Percentiles rank a stretch among this genome's conserved stretches.
phyloP scores from a whole-genome alignment of 2,329 filamentous ascomycete genomes.

The Colletotrichum sp. region DNA sequence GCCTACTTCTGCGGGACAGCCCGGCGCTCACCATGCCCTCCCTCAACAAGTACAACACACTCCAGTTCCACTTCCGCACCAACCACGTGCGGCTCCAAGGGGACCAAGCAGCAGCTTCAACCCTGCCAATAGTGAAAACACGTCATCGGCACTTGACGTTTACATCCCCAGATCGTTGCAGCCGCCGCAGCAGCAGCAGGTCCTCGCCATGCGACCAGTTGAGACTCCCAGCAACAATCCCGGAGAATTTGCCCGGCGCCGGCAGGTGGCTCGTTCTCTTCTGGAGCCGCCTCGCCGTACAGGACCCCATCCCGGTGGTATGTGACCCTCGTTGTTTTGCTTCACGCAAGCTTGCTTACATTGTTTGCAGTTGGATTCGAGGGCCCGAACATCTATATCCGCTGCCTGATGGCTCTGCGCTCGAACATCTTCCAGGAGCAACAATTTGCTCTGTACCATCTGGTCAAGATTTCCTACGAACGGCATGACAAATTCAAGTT shows the following conservation, averaged over 20 bases:
- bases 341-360: background rate
- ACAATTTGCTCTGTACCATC: slow-evolving; percentile 89
- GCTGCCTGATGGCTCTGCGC: slow-evolving; percentile 82
- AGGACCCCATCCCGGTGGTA: slow-evolving; percentile 63
- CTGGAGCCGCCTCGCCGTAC: slow-evolving; percentile 11
- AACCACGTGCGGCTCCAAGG: slow-evolving; percentile 34
- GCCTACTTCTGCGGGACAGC: slow-evolving; percentile 24
- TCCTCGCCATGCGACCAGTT: slow-evolving; percentile 73
- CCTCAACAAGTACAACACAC: slow-evolving; percentile 30
- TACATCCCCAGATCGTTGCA: slow-evolving; percentile 45
- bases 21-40: slow-evolving; percentile 28
- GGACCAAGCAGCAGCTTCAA: slow-evolving; percentile 54
- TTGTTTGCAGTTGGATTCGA: slow-evolving; percentile 60
- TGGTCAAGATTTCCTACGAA: slow-evolving; percentile 95
- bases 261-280: slow-evolving; percentile 44
- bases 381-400: slow-evolving; percentile 89
- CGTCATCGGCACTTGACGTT: slow-evolving; percentile 65
- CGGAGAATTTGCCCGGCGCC: slow-evolving; percentile 66
- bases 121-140: slow-evolving; percentile 60
- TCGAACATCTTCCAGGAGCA: slow-evolving; percentile 83
- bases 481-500: slow-evolving; percentile 96
- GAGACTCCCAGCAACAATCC: slow-evolving; percentile 78
- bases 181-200: slow-evolving; percentile 69
- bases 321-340: slow-evolving; percentile 32
- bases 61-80: slow-evolving; percentile 27